Evolutionary conservation across 1,284 basidiomycete species (phyloP), one percentile per base, ranked within the genome.

Genomic region (Porogramme epimiltina): DNA sequence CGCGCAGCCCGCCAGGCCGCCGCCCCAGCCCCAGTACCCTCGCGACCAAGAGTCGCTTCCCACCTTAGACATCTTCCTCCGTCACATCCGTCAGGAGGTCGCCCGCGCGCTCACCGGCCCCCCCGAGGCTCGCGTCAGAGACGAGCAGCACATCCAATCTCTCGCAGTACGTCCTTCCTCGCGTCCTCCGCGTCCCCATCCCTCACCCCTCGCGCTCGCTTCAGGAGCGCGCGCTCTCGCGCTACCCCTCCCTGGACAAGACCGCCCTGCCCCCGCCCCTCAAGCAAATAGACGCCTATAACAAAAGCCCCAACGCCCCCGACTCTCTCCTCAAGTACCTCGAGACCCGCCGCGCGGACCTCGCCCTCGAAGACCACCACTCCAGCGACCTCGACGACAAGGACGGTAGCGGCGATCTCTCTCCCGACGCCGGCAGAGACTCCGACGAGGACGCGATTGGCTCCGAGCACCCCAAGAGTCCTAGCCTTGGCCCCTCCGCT

Each of bases 371-470:
- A 34, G 51, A 45, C 20, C 41, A 42, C 36, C 39, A 46, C 50
- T 33, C 36, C 40, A 46, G 36, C 47, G 57, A 59, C 15, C 48
- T 45, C 26, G 57, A 55, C 31, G 57, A 59, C 45, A 55, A 47
- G 38, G 57, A 59, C 44, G 57, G 54, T 42, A 47, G 53, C 42
- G 57, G 57, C 42, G 57, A 59, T 44, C 56, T 51, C 36, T 54
- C 56, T 22, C 48, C 49, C 22, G 57, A 59, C 49, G 54, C 49
- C 44, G 57, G 38, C 25, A 51, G 54, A 37, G 57, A 59, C 49
- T 59, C 57, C 40, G 57, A 59, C 46, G 57, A 59, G 43, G 57
- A 59, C 42, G 57, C 57, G 28, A 59, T 59, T 51, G 57, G 57
- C 44, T 59, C 57, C 48, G 57, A 59, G 44, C 57, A 59, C 26